A percentile compares a stretch with the other conserved stretches of the same genome.
Evolutionary conservation across 208 protist genomes (phyloP).

Genomic region (Tritrichomonas musculus): DNA sequence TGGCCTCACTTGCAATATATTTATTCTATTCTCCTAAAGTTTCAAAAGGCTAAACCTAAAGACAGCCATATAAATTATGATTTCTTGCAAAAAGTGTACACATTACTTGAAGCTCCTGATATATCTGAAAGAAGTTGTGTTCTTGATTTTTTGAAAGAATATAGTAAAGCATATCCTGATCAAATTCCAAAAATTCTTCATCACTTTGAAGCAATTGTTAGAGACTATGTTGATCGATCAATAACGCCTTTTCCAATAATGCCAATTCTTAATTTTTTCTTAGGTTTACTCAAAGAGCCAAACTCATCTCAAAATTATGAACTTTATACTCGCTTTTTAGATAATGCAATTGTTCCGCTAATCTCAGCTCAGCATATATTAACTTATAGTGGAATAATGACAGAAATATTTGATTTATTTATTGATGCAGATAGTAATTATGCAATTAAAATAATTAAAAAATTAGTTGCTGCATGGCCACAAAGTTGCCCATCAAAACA

Average conservation of each 20-base stretch:
- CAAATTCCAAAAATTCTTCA: neutral
- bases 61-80: neutral
- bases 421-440: neutral
- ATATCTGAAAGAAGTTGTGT: neutral
- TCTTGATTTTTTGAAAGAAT: neutral
- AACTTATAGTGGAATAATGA: neutral
- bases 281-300: no score
- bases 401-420: neutral
- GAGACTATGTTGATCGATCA: neutral
- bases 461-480: neutral
- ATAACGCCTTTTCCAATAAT: neutral
- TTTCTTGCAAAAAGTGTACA: neutral
- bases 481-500: neutral
- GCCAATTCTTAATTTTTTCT: neutral
- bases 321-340: neutral
- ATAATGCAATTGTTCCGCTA: neutral
- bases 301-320: neutral
- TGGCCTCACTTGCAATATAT: neutral
- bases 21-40: neutral
- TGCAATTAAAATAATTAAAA: neutral
- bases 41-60: neutral
- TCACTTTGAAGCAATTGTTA: neutral
- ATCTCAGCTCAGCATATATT: neutral
- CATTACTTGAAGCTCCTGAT: neutral
- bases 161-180: neutral